Conservation (phyloP, 2,329 filamentous ascomycete species). For the Trichoderma oligosporum region DNA sequence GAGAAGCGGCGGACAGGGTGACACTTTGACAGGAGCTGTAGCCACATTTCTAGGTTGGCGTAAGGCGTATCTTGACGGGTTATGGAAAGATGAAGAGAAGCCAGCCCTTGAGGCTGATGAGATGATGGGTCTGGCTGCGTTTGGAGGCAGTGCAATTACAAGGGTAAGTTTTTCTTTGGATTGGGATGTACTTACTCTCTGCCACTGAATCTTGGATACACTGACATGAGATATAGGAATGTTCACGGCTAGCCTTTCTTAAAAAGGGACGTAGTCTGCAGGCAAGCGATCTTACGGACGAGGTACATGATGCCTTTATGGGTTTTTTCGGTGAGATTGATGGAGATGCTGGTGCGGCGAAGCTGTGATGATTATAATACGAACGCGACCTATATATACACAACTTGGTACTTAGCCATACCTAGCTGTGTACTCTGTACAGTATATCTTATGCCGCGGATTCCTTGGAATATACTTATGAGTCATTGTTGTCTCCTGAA, state of each 20-base stretch:
- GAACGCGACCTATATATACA: no score
- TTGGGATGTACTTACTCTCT: no score
- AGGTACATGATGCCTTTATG: slow-evolving; percentile 79
- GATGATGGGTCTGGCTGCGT: slow-evolving; percentile 74
- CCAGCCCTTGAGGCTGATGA: slow-evolving; percentile 47
- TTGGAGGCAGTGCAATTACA: slow-evolving; percentile 82
- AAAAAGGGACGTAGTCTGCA: slow-evolving; percentile 85
- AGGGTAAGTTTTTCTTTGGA: slow-evolving; percentile 56
- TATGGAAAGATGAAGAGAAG: slow-evolving; percentile 63
- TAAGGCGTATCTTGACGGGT: slow-evolving; percentile 74
- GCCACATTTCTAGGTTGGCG: slow-evolving; percentile 88
- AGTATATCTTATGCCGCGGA: no score
- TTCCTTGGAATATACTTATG: no score
- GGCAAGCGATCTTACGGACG: slow-evolving; percentile 87
- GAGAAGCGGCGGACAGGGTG: slow-evolving; percentile 89
- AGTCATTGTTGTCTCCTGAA: no score
- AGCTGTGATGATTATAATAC: slow-evolving; percentile 29
- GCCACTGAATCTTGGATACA: no score
- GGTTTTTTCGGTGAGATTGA: slow-evolving; percentile 72
- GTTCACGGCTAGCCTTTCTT: slow-evolving; percentile 79
- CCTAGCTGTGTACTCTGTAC: no score
- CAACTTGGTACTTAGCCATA: no score
- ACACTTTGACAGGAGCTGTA: slow-evolving; percentile 85
- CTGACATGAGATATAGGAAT: slow-evolving; percentile 51
- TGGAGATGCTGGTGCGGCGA: slow-evolving; percentile 35